Evolutionary conservation across 1,139 yeast species (phyloP).

Genomic region (Saccharomyces pastorianus): DNA sequence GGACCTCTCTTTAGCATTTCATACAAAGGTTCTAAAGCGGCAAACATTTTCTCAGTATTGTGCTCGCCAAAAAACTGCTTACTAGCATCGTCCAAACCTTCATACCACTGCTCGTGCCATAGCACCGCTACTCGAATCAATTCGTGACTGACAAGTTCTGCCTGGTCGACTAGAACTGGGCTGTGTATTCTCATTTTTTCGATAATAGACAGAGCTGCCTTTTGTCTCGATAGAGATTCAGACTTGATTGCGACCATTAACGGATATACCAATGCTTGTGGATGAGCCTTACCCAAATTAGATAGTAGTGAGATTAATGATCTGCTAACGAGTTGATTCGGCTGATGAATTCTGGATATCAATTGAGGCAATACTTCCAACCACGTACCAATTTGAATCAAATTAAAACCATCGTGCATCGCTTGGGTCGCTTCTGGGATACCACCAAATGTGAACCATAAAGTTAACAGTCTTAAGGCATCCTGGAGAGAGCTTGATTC

Average conservation of each 20-base stretch:
- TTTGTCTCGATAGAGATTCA: constrained; percentile 79
- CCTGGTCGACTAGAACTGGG: constrained; percentile 76
- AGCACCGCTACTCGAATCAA: constrained; percentile 91
- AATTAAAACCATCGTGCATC: constrained; percentile 80
- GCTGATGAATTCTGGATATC: constrained; percentile 93
- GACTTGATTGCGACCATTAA: constrained; percentile 93
- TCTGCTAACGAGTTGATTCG: constrained; percentile 74
- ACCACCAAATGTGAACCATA: constrained; percentile 97
- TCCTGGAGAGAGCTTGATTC: constrained; percentile 86
- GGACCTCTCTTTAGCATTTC: constrained; percentile 78
- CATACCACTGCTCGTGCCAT: constrained; percentile 99
- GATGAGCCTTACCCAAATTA: constrained; percentile 89
- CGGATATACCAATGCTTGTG: constrained; percentile 94
- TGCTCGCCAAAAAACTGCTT: constrained; percentile 90
- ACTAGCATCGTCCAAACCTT: constrained; percentile 94
- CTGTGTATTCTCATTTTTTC: constrained; percentile 90
- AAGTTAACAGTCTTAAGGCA: constrained; percentile 75
- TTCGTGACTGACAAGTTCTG: constrained; percentile 89
- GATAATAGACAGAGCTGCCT: constrained; percentile 84
- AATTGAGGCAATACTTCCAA: constrained; percentile 90
- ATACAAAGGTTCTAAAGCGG: constrained; percentile 83
- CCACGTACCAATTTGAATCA: constrained; percentile 92
- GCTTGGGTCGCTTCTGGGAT: constrained; percentile 85
- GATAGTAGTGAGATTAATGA: constrained; percentile 74
- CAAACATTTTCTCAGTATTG: constrained; percentile 89